Evolutionary conservation across 495 filamentous ascomycete species (phyloP).

Genomic region (Xylaria venustula): DNA sequence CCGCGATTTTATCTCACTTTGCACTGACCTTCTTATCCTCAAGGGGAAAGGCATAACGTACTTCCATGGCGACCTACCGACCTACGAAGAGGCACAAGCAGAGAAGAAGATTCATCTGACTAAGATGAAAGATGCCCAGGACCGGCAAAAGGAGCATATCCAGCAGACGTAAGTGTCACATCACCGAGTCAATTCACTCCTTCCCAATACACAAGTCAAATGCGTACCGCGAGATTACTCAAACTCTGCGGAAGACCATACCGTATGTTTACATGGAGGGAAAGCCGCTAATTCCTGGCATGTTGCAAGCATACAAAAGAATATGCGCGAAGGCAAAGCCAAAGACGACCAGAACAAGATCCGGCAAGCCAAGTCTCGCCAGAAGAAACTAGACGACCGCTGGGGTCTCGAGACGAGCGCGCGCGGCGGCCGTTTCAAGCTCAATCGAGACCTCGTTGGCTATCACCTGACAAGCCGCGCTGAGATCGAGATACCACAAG

Average conservation of each 20-base stretch:
- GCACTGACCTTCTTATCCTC: slow-evolving; percentile 73
- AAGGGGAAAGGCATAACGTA: slow-evolving; percentile 63
- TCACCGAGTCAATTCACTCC: no score
- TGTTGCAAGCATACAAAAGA: slow-evolving; percentile 52
- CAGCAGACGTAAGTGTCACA: slow-evolving; percentile 52
- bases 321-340: slow-evolving; percentile 65
- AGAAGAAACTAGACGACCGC: slow-evolving; percentile 78
- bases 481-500: slow-evolving; percentile 68
- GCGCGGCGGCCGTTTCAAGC: slow-evolving; percentile 72
- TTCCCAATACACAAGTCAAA: no score
- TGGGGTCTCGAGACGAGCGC: slow-evolving; percentile 70
- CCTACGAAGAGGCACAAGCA: slow-evolving; percentile 65
- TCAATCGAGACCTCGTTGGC: slow-evolving; percentile 68
- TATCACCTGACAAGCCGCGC: slow-evolving; percentile 54
- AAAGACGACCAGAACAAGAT: slow-evolving; percentile 78
- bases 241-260: no score
- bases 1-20: slow-evolving; percentile 68
- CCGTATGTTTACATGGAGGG: no score
- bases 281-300: neutral
- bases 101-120: slow-evolving; percentile 62
- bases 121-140: slow-evolving; percentile 77
- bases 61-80: slow-evolving; percentile 68
- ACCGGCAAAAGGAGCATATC: slow-evolving; percentile 72
- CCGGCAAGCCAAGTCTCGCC: slow-evolving; percentile 71
- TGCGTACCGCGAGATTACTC: no score